phyloP scores from a whole-genome alignment of 805 yeast genomes.

The Nakazawaea ambrosiae region DNA sequence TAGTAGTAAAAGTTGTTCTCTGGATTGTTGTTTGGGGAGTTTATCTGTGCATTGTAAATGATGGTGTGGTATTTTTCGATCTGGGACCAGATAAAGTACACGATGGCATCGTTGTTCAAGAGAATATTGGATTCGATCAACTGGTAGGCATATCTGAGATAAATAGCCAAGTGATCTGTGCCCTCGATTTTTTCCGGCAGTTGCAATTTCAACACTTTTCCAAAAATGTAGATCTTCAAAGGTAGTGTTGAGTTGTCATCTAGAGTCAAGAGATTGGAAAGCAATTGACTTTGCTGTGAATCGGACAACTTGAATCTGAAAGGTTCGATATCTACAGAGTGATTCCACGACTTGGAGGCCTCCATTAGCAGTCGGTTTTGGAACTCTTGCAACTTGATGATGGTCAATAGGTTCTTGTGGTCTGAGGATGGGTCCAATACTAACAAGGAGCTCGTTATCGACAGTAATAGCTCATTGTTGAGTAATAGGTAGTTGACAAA shows the following conservation, averaged over 20 bases:
- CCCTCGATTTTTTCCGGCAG: neutral
- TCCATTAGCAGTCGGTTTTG: slow-evolving; percentile 6
- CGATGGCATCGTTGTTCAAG: slow-evolving; percentile 20
- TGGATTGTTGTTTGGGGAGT: slow-evolving; percentile 19
- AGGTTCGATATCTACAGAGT: neutral
- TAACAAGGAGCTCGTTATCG: slow-evolving; percentile 8
- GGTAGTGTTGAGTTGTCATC: slow-evolving; percentile 2
- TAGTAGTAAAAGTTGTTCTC: slow-evolving; percentile 21
- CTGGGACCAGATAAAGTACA: slow-evolving; percentile 21
- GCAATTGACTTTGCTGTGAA: slow-evolving; percentile 1
- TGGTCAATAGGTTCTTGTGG: slow-evolving; percentile 1
- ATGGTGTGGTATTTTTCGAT: slow-evolving; percentile 24
- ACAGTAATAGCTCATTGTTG: slow-evolving; percentile 7
- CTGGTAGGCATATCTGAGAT: slow-evolving; percentile 21
- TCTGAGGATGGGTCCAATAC: slow-evolving; percentile 9
- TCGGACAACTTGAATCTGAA: slow-evolving; percentile 3
- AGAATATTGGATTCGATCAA: slow-evolving; percentile 18
- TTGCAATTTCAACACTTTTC: slow-evolving; percentile 1
- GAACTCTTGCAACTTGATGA: slow-evolving; percentile 3
- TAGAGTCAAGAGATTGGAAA: slow-evolving; percentile 3
- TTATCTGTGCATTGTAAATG: slow-evolving; percentile 17
- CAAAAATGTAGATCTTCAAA: slow-evolving; percentile 6
- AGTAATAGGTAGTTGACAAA: slow-evolving; percentile 4
- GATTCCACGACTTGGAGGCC: neutral
- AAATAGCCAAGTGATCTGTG: slow-evolving; percentile 16